Evolutionary conservation across 2,329 filamentous ascomycete genomes (phyloP), one percentile per base, ranked within the genome.

Genomic region (Apiospora arundinis): DNA sequence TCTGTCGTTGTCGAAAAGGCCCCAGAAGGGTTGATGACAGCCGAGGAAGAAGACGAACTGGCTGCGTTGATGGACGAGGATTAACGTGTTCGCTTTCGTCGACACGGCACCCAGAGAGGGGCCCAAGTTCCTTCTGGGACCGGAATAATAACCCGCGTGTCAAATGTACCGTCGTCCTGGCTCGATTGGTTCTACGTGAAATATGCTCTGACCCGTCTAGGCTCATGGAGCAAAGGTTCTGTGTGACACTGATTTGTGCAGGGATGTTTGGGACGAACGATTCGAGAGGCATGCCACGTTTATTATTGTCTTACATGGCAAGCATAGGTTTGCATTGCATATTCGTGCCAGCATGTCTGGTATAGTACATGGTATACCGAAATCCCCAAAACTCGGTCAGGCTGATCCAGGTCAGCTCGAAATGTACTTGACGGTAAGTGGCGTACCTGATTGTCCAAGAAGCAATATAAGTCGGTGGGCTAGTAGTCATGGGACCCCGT

Each of bases 41-140:
- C 90, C 16, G 95, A 98, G 76, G 96, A 99, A 81, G 95, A 98
- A 81, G 92, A 93, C 5, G 96, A 98, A 81, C 85, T 99, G 74
- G 95, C 94, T 18, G 96, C 95, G 74, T 83, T 99, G 80, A 93
- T 99, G 93, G 94, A 92, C 71, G 92, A 94, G 73, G 91, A 93
- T 74, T 87, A 81, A n/a, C 32, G 32, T 40, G 9, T 63, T 63
- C 32, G 32, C 9, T 40, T 63, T 21, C 40, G 56, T 63, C 56
- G 21, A 40, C 18, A 63, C 32, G 18, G 12, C 21, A 63, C 21
- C 9, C 21, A 9, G n/a, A 18, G 18, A n/a, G 32, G 32, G 32
- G 56, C 32, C 56, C 28, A 23, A 40, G 21, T 63, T 63, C 40
- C 32, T 63, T 63, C 56, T 63, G 56, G 28, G 56, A 40, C 56